phyloP scores from a whole-genome alignment of 345 rosid genomes.

The Moricandia arvensis region DNA sequence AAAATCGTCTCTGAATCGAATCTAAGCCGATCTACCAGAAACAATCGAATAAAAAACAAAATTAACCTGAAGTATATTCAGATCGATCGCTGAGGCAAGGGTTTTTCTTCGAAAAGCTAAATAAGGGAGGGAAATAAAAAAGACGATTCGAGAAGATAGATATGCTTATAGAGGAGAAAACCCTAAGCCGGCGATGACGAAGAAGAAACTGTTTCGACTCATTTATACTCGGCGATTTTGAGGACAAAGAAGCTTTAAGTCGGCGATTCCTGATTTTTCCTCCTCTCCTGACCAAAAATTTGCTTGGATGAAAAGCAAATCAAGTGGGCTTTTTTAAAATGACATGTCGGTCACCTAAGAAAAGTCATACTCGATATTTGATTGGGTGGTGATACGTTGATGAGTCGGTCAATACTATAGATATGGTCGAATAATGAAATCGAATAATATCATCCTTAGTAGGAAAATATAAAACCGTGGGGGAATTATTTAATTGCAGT shows the following conservation, averaged over 20 bases:
- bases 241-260: slow-evolving; percentile 12
- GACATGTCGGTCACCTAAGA: neutral
- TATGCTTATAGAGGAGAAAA: slow-evolving; percentile 35
- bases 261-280: slow-evolving; percentile 35
- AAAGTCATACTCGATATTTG: slow-evolving; percentile 7
- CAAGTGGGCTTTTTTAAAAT: neutral
- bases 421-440: slow-evolving; percentile 17
- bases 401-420: slow-evolving; percentile 38
- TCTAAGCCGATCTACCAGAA: slow-evolving; percentile 36
- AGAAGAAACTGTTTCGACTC: slow-evolving; percentile 23
- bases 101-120: slow-evolving; percentile 15
- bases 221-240: slow-evolving; percentile 29
- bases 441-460: slow-evolving; percentile 13
- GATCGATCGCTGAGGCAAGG: slow-evolving; percentile 43
- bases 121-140: neutral
- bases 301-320: slow-evolving; percentile 44
- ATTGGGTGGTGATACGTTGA: slow-evolving; percentile 25
- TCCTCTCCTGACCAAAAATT: slow-evolving; percentile 21
- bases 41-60: neutral
- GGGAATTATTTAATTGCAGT: neutral
- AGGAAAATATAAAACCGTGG: neutral
- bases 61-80: slow-evolving; percentile 6
- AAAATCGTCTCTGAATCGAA: slow-evolving; percentile 12
- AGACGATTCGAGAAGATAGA: neutral
- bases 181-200: slow-evolving; percentile 43